Base-by-base conservation (phyloP, 2,329 filamentous ascomycete genomes). In the Sporothrix brunneoviolacea region DNA sequence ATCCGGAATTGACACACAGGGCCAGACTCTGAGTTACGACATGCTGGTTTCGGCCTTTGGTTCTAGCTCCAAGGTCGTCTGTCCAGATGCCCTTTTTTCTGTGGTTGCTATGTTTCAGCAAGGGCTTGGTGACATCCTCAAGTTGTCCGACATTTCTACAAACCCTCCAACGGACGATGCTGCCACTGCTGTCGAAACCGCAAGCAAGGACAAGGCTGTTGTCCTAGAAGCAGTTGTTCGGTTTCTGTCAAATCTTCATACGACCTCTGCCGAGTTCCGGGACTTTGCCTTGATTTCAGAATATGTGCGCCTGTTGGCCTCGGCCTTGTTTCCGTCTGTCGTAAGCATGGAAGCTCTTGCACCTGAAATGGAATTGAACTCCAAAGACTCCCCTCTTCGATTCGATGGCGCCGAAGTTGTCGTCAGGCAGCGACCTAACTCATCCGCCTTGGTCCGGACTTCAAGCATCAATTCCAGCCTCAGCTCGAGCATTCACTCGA, bases 341-440 rank as follows among this genome's bases (percentile, higher is more conserved):
- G 90, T 95, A 22, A 91, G 88, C 58, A 84, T 88, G 12, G 89
- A 96, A 66, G 77, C 83, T 19, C 84, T 96, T 35, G 85, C 80
- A 49, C 83, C 93, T 0, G 87, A 93, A 59, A 87, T 83, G 0
- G 93, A 98, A 65, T 70, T 97, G n/a, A 83, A 89, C 59, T 91
- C 89, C 15, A 79, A 86, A 59, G 85, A 91, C 57, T 87, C 87
- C 10, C 79, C 82, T 1, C 76, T 95, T 51, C 91, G 82, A 0
- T 95, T 95, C 58, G 88, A 93, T 58, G 89, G 89, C 1, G 83
- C 84, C 39, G 88, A 91, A 65, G 85, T 95, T 1, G 85, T 91
- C 21, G 86, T 94, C 54, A 82, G 87, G 13, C 88, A 88, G 0
- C 76, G 88, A 4, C 82, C 70, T 18, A 70, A 81, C 1, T 81